Evolutionary conservation across 2,329 filamentous ascomycete species (phyloP), one percentile per base, ranked within the genome.

Genomic region (Cryoendolithus antarcticus): DNA sequence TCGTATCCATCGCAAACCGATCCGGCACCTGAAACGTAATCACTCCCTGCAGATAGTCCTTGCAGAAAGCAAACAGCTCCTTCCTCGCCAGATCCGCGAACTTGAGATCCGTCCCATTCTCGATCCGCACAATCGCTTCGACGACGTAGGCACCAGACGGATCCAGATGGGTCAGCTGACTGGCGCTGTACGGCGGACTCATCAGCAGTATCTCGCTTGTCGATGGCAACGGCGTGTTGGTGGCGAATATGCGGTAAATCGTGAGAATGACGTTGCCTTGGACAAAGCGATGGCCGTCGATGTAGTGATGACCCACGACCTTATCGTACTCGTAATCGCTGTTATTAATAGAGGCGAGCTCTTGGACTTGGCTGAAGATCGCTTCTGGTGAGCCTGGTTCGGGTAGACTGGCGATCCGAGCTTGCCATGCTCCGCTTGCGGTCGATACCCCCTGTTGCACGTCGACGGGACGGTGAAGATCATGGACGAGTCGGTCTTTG

Each of bases 1-100:
- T 64, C 3, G 74, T 75, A 52, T 80, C 75, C 45, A 80, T 58
- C 19, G 70, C 62, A 36, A 80, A 56, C 36, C 76, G 63, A 55
- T 80, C 74, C 1, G 71, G 72, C 34, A 71, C 64, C 34, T 67
- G 63, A 48, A 80, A 52, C 37, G 73, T 70, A 13, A 80, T 67
- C 10, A 69, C 70, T 4, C 69, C 69, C 48, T 69, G 73, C 57
- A 80, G 62, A 41, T 65, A 62, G 40, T 70, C 66, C 48, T 70
- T 71, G 46, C 79, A 64, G 1, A 55, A 61, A 8, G 29, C 30
- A 47, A 71, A 60, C 32, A 80, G 52, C 51, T 78, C 72, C 42
- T 67, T 62, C 19, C 69, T 69, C 1, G 70, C 75, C 21, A 60
- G 59, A 37, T 71, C 70, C 48, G 74, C 63, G 11, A 74, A 62